Evolutionary conservation across 805 yeast species (phyloP), one percentile per base, ranked within the genome.

Genomic region (Cephaloascus albidus): DNA sequence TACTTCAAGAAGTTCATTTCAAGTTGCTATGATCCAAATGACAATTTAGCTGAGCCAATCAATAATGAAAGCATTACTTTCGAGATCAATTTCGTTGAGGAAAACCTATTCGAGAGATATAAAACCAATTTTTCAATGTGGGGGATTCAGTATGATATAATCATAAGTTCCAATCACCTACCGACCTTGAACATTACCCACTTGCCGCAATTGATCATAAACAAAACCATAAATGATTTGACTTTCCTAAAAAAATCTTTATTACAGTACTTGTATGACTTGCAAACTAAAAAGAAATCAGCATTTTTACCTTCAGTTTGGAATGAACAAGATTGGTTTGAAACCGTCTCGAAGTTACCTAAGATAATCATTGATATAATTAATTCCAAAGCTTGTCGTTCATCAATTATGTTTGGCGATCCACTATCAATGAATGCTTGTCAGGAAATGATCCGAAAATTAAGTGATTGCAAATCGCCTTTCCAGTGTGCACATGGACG

Each of bases 401-500:
- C 72, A 3, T 77, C 95, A 0, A 62, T 84, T 3, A 83, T 69
- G 78, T 85, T 86, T 60, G 95, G 95, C 0, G 77, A 76, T 34
- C 31, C 39, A 1, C 52, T 87, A 34, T 48, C 64, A 0, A 40
- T 33, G 2, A 42, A 38, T 0, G 72, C 78, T 38, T 79, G 85
- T 57, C 43, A 46, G 4, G 34, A 52, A 1, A 48, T 85, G 18
- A 47, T 85, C 0, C 27, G 36, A 1, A 44, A 57, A 1, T 60
- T 86, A 20, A 45, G 63, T 0, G 18, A 39, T 3, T 85, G 95
- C 49, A 48, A 58, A 12, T 55, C 67, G 16, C 94, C 95, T 0
- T 81, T 84, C 46, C 78, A 72, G 40, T 87, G 95, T 63, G 95
- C 95, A 0, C 95, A 86, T 54, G 95, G 95, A 0, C 58, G 95